Conservation (phyloP, 345 rosid genomes). For the Psidium guajava region DNA sequence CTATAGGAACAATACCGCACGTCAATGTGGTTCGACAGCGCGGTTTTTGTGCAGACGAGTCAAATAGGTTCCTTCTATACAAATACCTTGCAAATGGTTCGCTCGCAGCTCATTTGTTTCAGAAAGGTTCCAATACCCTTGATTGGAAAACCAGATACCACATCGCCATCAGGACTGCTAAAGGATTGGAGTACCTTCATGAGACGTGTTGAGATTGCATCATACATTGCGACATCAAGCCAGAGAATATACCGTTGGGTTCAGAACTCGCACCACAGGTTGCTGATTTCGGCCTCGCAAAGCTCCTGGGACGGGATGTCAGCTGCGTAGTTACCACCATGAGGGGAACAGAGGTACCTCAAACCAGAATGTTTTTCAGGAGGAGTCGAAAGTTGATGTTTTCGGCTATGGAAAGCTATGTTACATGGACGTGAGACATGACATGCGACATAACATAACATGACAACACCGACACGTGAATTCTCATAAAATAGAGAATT, state of each 20-base stretch:
- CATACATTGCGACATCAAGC: constrained; percentile 5
- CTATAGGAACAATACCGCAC: constrained; percentile 16
- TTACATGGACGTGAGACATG: neutral
- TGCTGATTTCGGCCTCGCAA: constrained; percentile 1
- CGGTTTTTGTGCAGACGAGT: constrained; percentile 11
- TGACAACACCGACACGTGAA: too few species aligned
- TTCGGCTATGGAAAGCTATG: constrained; percentile 10
- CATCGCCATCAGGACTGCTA: constrained; percentile 6
- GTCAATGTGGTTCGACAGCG: constrained; percentile 8
- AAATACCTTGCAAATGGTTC: constrained; percentile 11
- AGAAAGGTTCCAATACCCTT: neutral
- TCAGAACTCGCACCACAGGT: neutral
- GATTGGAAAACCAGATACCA: constrained; percentile 8
- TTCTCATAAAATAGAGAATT: too few species aligned
- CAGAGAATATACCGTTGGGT: constrained; percentile 2
- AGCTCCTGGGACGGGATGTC: neutral
- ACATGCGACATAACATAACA: too few species aligned
- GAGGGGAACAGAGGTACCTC: constrained; percentile 6
- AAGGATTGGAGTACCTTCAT: constrained; percentile 12
- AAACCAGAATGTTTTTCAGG: constrained; percentile 3
- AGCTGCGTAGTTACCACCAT: constrained; percentile 5
- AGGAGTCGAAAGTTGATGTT: constrained; percentile 7
- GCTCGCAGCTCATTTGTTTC: constrained; percentile 1
- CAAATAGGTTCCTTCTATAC: constrained; percentile 5
- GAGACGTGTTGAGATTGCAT: constrained; percentile 7